Evolutionary conservation across 805 yeast species (phyloP).

Genomic region (Torulaspora microellipsoides): DNA sequence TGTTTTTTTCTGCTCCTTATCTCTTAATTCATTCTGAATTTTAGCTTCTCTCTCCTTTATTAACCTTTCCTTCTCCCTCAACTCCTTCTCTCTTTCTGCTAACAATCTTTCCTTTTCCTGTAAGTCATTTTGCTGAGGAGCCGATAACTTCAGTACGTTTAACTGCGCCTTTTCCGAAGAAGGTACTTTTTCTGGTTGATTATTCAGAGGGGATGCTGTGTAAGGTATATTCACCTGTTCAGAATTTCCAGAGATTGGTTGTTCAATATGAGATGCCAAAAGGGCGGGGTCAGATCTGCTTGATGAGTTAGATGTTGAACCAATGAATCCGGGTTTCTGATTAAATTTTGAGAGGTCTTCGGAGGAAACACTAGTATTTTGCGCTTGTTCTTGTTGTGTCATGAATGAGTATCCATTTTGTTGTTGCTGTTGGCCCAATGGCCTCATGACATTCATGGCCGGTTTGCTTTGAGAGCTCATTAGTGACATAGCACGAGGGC

Average conservation of each 20-base stretch:
- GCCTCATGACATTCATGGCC: slow-evolving; percentile 12
- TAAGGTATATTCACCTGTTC: slow-evolving; percentile 1
- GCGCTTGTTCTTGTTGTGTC: no score
- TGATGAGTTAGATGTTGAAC: background rate
- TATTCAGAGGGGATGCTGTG: slow-evolving; percentile 12
- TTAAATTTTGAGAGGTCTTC: background rate
- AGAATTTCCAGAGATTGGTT: background rate
- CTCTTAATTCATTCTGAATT: slow-evolving; percentile 4
- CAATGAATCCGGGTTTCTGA: background rate
- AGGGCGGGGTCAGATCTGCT: background rate
- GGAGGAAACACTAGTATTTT: background rate
- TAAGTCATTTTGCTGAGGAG: slow-evolving; percentile 23
- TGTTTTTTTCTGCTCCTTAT: slow-evolving; percentile 2
- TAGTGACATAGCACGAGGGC: slow-evolving; percentile 34
- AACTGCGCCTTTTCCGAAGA: slow-evolving; percentile 15
- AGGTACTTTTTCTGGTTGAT: slow-evolving; percentile 5
- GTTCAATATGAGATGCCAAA: background rate
- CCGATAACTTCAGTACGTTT: slow-evolving; percentile 25
- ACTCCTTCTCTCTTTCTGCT: slow-evolving; percentile 11
- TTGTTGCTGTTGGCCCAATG: background rate
- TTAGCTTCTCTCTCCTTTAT: slow-evolving; percentile 11
- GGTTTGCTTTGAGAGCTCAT: slow-evolving; percentile 13
- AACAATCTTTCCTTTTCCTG: slow-evolving; percentile 14
- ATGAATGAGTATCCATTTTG: background rate
- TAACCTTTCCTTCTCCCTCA: slow-evolving; percentile 11